Evolutionary conservation across 2,329 filamentous ascomycete genomes (phyloP).

Genomic region (Leptographium galeiforme): DNA sequence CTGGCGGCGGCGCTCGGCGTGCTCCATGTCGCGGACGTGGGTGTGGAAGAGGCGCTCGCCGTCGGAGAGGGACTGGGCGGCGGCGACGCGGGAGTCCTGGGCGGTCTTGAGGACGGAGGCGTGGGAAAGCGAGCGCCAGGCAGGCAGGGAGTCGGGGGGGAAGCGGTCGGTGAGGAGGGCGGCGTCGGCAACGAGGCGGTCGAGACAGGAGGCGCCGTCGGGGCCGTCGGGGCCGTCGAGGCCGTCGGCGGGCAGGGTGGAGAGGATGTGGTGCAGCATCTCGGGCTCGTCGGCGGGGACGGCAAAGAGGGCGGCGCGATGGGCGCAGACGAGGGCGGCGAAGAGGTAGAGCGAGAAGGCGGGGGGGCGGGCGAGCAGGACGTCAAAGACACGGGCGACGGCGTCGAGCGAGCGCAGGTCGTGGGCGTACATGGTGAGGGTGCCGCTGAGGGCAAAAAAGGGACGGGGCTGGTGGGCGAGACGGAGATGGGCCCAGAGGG

Average conservation of each 20-base stretch:
- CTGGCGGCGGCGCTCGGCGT: constrained; percentile 45
- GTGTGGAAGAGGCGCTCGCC: constrained; percentile 54
- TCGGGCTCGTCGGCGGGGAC: constrained; percentile 75
- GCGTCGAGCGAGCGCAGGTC: constrained; percentile 83
- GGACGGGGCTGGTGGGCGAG: constrained; percentile 48
- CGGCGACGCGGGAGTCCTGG: constrained; percentile 30
- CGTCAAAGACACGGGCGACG: constrained; percentile 86
- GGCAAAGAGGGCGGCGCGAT: constrained; percentile 72
- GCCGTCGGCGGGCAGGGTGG: constrained; percentile 57
- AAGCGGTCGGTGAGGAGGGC: constrained; percentile 47
- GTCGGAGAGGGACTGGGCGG: constrained; percentile 46
- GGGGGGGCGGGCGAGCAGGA: constrained; percentile 75
- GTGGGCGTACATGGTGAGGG: constrained; percentile 90
- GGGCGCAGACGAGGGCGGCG: constrained; percentile 70
- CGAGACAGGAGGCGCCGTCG: constrained; percentile 54
- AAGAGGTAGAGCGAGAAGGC: constrained; percentile 85
- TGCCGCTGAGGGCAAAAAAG: constrained; percentile 87
- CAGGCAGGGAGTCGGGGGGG: constrained; percentile 59
- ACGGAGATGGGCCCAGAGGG: constrained; percentile 62
- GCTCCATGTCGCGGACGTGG: constrained; percentile 60
- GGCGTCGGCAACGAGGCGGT: constrained; percentile 57
- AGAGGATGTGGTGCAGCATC: constrained; percentile 79
- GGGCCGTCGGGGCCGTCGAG: constrained; percentile 58
- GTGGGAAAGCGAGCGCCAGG: constrained; percentile 59
- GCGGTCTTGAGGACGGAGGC: constrained; percentile 81